Conservation (phyloP, 768 basidiomycete species). For the Lentinula guzmanii region DNA sequence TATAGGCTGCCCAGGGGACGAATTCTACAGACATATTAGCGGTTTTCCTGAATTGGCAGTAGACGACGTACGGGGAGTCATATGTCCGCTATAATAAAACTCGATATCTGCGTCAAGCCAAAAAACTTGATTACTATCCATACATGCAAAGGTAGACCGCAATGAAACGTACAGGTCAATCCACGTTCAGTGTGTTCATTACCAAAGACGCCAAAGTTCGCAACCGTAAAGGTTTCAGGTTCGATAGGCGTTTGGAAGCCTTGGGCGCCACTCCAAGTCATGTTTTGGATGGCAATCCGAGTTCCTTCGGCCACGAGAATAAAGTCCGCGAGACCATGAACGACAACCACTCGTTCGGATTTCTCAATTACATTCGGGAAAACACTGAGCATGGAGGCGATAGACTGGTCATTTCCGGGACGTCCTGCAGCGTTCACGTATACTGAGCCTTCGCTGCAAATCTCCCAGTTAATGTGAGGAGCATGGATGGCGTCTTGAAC, state of each 20-base stretch:
- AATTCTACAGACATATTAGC: conserved; percentile 27
- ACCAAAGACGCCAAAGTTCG: conserved; percentile 59
- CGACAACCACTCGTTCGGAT: conserved; percentile 55
- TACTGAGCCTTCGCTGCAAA: conserved; percentile 46
- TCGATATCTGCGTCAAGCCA: conserved; percentile 37
- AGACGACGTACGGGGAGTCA: conserved; percentile 46
- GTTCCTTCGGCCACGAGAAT: conserved; percentile 40
- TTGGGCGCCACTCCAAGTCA: conserved; percentile 53
- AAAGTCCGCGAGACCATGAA: conserved; percentile 55
- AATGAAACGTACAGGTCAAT: conserved; percentile 45
- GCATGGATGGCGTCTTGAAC: conserved; percentile 57
- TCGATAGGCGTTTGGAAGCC: conserved; percentile 63
- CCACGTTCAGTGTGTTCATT: conserved; percentile 57
- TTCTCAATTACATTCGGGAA: conserved; percentile 69
- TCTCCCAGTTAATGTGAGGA: conserved; percentile 52
- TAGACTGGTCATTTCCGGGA: conserved; percentile 42
- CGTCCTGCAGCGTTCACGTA: conserved; percentile 40
- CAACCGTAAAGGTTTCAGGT: conserved; percentile 54
- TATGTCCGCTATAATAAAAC: conserved; percentile 53
- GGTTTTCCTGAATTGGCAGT: conserved; percentile 2
- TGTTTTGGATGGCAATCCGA: conserved; percentile 50
- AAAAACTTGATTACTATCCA: neutral
- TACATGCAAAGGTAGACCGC: too few relatives aligned
- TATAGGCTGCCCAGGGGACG: conserved; percentile 43
- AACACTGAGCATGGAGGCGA: conserved; percentile 55